Conservation (phyloP, 2,329 filamentous ascomycete species). For the Pleoardoris graminearum region DNA sequence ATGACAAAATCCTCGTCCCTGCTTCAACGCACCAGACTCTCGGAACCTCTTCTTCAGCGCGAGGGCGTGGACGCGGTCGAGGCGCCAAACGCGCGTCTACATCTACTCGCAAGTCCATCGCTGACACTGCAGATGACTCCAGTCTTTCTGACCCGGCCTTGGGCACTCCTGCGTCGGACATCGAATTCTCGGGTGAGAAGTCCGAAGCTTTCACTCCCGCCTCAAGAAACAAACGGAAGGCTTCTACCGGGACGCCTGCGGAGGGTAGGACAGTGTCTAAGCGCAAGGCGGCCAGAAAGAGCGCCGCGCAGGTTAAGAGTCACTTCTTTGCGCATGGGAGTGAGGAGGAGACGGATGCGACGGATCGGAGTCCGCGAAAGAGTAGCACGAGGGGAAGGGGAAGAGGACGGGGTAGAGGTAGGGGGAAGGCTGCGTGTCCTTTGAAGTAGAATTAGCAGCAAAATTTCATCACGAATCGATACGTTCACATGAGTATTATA, state of each 20-base stretch:
- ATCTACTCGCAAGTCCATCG: constrained; percentile 13
- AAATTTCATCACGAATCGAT: too few relatives aligned
- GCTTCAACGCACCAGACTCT: constrained; percentile 3
- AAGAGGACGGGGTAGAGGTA: constrained; percentile 12
- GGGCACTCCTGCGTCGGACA: neutral
- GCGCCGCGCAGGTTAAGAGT: constrained; percentile 36
- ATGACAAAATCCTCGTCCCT: constrained; percentile 8
- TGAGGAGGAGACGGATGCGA: constrained; percentile 40
- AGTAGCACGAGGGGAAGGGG: constrained; percentile 15
- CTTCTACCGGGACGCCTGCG: constrained; percentile 6
- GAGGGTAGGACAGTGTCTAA: constrained; percentile 23
- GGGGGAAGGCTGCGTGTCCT: constrained; percentile 1
- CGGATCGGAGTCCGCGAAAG: constrained; percentile 27
- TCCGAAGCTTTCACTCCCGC: constrained; percentile 2
- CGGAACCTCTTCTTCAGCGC: constrained; percentile 4
- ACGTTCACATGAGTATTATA: too few relatives aligned
- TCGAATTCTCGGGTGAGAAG: neutral
- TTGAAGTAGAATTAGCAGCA: too few relatives aligned
- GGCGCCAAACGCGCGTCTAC: constrained; percentile 14
- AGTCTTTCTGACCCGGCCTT: constrained; percentile 11
- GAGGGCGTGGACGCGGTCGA: constrained; percentile 19
- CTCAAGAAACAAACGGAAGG: constrained; percentile 8
- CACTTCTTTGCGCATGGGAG: constrained; percentile 39
- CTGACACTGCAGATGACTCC: constrained; percentile 14
- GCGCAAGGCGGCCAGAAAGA: constrained; percentile 33